Percentiles rank a stretch among this genome's conserved stretches.
Evolutionary conservation across 2,329 filamentous ascomycete genomes (phyloP).

Genomic region (Fusarium nurragi): DNA sequence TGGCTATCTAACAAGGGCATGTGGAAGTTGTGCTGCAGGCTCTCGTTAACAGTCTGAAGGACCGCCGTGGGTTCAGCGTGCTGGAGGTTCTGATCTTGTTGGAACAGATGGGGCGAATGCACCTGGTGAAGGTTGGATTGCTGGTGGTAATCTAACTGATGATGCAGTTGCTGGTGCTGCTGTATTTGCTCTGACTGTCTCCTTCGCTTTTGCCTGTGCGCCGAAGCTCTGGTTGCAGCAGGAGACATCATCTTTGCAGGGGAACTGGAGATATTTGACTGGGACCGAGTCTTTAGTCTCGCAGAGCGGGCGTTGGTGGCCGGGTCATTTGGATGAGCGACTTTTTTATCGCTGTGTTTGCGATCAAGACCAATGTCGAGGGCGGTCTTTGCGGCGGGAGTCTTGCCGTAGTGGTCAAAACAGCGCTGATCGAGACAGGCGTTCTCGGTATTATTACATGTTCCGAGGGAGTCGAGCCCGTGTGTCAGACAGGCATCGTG

Average conservation of each 20-base stretch:
- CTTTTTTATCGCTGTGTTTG: slow-evolving; percentile 10
- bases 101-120: slow-evolving; percentile 22
- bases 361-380: slow-evolving; percentile 33
- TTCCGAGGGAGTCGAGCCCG: slow-evolving; percentile 42
- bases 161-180: not conserved
- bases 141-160: slow-evolving; percentile 27
- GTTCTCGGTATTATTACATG: slow-evolving; percentile 47
- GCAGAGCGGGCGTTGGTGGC: slow-evolving; percentile 8
- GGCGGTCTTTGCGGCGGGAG: slow-evolving; percentile 18
- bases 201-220: slow-evolving; percentile 32
- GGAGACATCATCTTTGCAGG: slow-evolving; percentile 19
- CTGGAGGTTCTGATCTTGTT: slow-evolving; percentile 24
- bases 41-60: slow-evolving; percentile 38
- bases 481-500: slow-evolving; percentile 40
- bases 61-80: slow-evolving; percentile 36
- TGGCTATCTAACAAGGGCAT: slow-evolving; percentile 13
- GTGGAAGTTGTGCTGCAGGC: slow-evolving; percentile 31
- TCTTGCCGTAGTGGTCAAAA: slow-evolving; percentile 40
- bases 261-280: slow-evolving; percentile 17
- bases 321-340: slow-evolving; percentile 1
- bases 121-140: slow-evolving; percentile 25
- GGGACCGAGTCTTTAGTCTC: slow-evolving; percentile 23
- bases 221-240: slow-evolving; percentile 18
- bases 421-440: slow-evolving; percentile 47
- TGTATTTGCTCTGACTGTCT: slow-evolving; percentile 25